Conservation (phyloP, 2,329 filamentous ascomycete genomes). For the Tolypocladium album region DNA sequence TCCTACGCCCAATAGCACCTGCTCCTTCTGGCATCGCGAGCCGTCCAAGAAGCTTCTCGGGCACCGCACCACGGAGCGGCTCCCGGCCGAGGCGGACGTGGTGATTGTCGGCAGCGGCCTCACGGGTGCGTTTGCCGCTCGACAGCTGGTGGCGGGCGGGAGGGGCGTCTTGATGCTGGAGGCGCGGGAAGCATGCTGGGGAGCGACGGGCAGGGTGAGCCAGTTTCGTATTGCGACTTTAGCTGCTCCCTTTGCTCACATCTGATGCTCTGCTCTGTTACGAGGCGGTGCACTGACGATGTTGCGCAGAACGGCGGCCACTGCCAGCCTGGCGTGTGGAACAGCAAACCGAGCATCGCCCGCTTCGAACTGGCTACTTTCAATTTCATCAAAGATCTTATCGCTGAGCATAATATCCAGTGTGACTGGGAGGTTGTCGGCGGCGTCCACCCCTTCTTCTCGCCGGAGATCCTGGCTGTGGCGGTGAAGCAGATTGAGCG, state of each 20-base stretch:
- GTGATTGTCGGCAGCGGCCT: constrained; percentile 69
- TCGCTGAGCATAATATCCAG: constrained; percentile 44
- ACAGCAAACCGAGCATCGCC: constrained; percentile 46
- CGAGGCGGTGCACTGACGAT: background rate
- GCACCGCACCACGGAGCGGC: constrained; percentile 53
- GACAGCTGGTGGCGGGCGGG: constrained; percentile 43
- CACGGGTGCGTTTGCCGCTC: constrained; percentile 61
- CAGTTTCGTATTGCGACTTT: background rate
- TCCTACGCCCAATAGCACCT: constrained; percentile 48
- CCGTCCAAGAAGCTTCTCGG: constrained; percentile 53
- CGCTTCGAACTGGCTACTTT: constrained; percentile 66
- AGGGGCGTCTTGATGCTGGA: constrained; percentile 61
- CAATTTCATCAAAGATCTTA: constrained; percentile 44
- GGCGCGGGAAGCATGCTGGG: constrained; percentile 70
- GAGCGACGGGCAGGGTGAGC: constrained; percentile 69
- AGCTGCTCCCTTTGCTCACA: background rate
- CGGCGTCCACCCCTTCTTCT: constrained; percentile 55
- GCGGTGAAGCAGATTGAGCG: constrained; percentile 38
- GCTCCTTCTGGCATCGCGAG: constrained; percentile 64
- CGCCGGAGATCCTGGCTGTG: constrained; percentile 39
- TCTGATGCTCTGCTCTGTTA: background rate
- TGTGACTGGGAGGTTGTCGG: constrained; percentile 59
- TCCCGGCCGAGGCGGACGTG: constrained; percentile 55
- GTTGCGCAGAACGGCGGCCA: constrained; percentile 52
- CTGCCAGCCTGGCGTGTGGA: constrained; percentile 63